Conservation (phyloP, 257 asterid species). For the Solanum clarkiae region DNA sequence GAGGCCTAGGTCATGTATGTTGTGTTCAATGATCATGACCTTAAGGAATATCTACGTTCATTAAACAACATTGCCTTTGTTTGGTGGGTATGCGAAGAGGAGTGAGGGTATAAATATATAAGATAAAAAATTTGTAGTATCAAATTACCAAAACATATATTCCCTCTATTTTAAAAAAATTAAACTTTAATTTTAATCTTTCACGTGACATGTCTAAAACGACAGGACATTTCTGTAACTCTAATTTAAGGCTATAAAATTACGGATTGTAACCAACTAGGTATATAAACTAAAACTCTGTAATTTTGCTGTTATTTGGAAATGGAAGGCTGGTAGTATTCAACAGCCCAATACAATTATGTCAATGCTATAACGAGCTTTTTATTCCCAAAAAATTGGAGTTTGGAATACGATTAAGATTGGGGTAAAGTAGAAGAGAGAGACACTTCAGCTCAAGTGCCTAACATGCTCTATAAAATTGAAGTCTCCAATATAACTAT, state of each 20-base stretch:
- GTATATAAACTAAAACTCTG: neutral
- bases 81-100: neutral
- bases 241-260: too few species aligned
- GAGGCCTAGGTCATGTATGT: neutral
- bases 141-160: too few species aligned
- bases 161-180: too few species aligned
- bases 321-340: neutral
- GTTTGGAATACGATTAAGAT: neutral
- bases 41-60: neutral
- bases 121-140: too few species aligned
- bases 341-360: neutral
- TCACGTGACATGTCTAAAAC: too few species aligned
- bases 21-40: neutral
- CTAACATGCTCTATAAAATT: neutral
- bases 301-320: neutral
- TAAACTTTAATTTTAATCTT: too few species aligned
- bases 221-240: too few species aligned
- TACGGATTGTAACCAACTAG: too few species aligned
- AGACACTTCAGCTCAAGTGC: neutral
- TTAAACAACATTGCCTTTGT: neutral
- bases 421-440: neutral
- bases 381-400: neutral
- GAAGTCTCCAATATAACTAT: neutral
- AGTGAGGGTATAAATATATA: neutral
- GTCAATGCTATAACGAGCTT: neutral